phyloP scores from a whole-genome alignment of 306 rosid species.

The Prinsepia uniflora region DNA sequence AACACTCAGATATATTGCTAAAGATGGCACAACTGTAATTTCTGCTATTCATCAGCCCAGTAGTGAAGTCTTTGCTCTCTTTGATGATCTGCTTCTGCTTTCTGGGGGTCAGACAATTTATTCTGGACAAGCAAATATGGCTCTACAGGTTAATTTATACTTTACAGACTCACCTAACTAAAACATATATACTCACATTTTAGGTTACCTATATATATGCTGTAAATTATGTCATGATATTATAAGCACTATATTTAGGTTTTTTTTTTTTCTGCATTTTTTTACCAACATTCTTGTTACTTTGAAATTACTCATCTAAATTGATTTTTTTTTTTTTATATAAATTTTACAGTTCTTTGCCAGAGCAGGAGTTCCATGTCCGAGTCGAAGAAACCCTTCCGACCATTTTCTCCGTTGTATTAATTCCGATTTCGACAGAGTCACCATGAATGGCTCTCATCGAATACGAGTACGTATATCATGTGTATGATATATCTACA shows the following conservation, averaged over 20 bases:
- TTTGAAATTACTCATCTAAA: no score
- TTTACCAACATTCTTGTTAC: no score
- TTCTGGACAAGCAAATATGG: constrained; percentile 64
- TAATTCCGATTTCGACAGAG: constrained; percentile 79
- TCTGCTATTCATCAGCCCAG: constrained; percentile 94
- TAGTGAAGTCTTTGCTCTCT: constrained; percentile 86
- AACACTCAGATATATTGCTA: constrained; percentile 67
- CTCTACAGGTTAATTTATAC: constrained; percentile 56
- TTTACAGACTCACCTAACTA: no score
- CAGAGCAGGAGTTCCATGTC: constrained; percentile 84
- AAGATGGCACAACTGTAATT: constrained; percentile 74
- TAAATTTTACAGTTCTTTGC: constrained; percentile 65
- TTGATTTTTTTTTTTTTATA: background rate
- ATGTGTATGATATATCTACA: background rate
- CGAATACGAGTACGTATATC: constrained; percentile 36
- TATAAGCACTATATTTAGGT: no score
- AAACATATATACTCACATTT: no score
- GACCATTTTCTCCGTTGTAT: constrained; percentile 93
- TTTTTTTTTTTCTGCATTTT: no score
- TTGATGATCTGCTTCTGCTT: constrained; percentile 86
- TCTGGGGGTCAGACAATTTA: constrained; percentile 78
- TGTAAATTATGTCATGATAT: background rate
- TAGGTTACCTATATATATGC: no score
- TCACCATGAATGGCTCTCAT: constrained; percentile 44
- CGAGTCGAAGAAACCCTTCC: constrained; percentile 83